These are phyloP conservation scores for Poa pratensis DNA, from an alignment of 176 grass and related monocot species.

Conservation along the genomic window DNA sequence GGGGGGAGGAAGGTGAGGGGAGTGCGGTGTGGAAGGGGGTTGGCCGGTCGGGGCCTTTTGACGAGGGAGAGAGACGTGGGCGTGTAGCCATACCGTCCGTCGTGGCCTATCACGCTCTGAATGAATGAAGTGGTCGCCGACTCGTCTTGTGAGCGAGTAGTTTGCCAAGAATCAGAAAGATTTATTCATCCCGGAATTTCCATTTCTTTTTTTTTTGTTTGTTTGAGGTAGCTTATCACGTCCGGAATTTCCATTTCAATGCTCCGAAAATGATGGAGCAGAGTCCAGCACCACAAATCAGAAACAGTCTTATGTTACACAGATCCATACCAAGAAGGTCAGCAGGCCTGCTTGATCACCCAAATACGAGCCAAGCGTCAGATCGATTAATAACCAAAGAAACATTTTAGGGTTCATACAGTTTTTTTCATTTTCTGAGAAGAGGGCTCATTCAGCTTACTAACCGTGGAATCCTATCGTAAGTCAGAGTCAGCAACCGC, in stretches of 20 bases:
- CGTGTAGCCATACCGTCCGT: constrained; percentile 47
- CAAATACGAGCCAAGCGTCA: not conserved
- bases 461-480: not conserved
- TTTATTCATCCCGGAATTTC: not conserved
- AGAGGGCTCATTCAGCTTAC: too few species aligned
- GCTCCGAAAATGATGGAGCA: not conserved
- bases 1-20: constrained; percentile 20
- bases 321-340: not conserved
- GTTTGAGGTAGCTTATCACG: too few species aligned
- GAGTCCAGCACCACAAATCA: not conserved
- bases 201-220: too few species aligned
- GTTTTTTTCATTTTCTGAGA: too few species aligned
- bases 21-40: not conserved
- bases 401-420: not conserved
- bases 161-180: not conserved
- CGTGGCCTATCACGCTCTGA: constrained; percentile 28
- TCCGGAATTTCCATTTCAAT: constrained; percentile 17
- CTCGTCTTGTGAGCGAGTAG: constrained; percentile 16
- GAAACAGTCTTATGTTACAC: not conserved
- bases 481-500: not conserved
- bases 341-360: not conserved
- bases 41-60: constrained; percentile 35
- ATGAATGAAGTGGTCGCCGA: constrained; percentile 44
- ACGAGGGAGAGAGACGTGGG: constrained; percentile 48
- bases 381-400: not conserved